Evolutionary conservation across 257 asterid species (phyloP).

Genomic region (Gynochthodes officinalis): DNA sequence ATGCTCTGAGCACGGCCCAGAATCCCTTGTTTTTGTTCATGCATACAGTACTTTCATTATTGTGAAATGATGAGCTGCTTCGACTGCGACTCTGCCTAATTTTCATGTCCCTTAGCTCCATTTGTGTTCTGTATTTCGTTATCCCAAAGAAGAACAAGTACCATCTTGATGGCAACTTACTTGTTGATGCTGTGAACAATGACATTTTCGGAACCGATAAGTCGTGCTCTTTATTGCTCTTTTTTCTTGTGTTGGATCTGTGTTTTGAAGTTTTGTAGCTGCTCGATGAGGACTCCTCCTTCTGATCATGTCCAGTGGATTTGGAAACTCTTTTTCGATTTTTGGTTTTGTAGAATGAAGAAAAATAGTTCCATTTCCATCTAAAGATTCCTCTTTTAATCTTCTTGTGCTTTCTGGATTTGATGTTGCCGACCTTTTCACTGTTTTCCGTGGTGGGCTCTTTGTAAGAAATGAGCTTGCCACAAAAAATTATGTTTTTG

Average conservation of each 20-base stretch:
- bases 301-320: neutral
- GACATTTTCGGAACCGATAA: slow-evolving; percentile 35
- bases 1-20: slow-evolving; percentile 50
- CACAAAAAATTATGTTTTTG: slow-evolving; percentile 59
- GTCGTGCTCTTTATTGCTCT: slow-evolving; percentile 20
- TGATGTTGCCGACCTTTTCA: slow-evolving; percentile 6
- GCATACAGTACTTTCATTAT: slow-evolving; percentile 8
- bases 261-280: slow-evolving; percentile 6
- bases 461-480: slow-evolving; percentile 46
- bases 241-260: slow-evolving; percentile 11
- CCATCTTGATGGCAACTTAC: slow-evolving; percentile 40
- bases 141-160: slow-evolving; percentile 47
- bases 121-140: slow-evolving; percentile 38
- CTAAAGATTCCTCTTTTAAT: neutral
- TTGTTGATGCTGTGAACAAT: slow-evolving; percentile 25
- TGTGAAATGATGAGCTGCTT: slow-evolving; percentile 24
- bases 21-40: slow-evolving; percentile 24
- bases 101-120: slow-evolving; percentile 55
- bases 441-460: slow-evolving; percentile 22
- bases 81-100: slow-evolving; percentile 51
- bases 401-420: slow-evolving; percentile 2
- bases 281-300: neutral
- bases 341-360: slow-evolving; percentile 8
- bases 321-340: slow-evolving; percentile 12
- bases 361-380: slow-evolving; percentile 22